Conservation (phyloP, 1,139 yeast genomes). For the Wickerhamiella infanticola region DNA sequence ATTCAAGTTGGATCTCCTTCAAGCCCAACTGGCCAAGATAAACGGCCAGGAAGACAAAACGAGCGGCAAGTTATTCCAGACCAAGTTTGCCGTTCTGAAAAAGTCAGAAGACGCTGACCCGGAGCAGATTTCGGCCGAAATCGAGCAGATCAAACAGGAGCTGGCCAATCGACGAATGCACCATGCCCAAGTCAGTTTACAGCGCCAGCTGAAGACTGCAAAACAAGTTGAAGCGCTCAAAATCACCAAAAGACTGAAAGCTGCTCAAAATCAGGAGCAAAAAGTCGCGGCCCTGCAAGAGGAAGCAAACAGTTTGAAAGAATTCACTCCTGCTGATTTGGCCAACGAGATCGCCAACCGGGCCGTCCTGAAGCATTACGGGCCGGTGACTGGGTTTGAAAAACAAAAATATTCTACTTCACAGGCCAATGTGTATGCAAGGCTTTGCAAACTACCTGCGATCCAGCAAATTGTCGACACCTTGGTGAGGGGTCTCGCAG, state of each 20-base stretch:
- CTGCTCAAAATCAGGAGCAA: constrained; percentile 11
- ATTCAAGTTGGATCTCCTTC: constrained; percentile 26
- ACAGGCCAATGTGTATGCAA: constrained; percentile 13
- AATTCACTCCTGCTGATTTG: constrained; percentile 4
- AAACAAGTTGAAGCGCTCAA: constrained; percentile 22
- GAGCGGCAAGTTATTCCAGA: constrained; percentile 18
- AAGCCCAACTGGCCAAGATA: constrained; percentile 20
- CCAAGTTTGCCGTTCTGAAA: constrained; percentile 20
- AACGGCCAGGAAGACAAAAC: constrained; percentile 13
- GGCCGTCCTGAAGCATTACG: constrained; percentile 14
- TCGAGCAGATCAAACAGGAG: constrained; percentile 17
- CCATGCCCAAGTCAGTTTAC: constrained; percentile 18
- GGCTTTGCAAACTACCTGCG: constrained; percentile 10
- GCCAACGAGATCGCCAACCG: constrained; percentile 16
- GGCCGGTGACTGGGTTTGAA: constrained; percentile 5
- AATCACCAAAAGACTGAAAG: constrained; percentile 19
- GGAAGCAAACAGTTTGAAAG: constrained; percentile 18
- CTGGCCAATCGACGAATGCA: constrained; percentile 23
- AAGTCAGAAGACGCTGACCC: constrained; percentile 5
- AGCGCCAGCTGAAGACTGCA: constrained; percentile 21
- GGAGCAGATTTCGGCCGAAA: constrained; percentile 20
- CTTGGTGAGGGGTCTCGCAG: constrained; percentile 8
- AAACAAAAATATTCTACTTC: constrained; percentile 7
- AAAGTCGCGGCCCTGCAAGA: constrained; percentile 13
- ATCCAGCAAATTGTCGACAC: constrained; percentile 13